These are phyloP conservation scores for Aspergillus kassunensis DNA, from an alignment of 495 filamentous ascomycete species.

Conservation along the genomic window DNA sequence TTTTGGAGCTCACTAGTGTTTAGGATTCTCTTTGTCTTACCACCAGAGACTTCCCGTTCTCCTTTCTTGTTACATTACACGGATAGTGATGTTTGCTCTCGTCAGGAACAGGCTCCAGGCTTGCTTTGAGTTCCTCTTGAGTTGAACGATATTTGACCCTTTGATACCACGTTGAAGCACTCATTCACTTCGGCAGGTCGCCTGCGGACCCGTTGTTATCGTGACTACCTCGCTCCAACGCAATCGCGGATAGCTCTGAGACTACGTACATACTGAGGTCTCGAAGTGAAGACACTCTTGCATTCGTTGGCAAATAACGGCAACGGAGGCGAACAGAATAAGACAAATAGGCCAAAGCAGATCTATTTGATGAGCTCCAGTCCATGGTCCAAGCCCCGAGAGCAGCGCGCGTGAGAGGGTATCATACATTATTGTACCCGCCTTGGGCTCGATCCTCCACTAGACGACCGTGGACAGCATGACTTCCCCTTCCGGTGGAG, in stretches of 20 bases:
- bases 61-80: conserved; percentile 1
- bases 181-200: too few species aligned
- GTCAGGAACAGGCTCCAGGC: background rate
- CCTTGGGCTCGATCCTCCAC: conserved; percentile 19
- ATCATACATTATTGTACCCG: conserved; percentile 13
- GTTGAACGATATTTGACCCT: background rate
- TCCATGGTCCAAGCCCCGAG: conserved; percentile 4
- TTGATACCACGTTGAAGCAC: too few species aligned
- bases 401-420: conserved; percentile 20
- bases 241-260: conserved; percentile 11
- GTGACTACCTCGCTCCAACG: conserved; percentile 8
- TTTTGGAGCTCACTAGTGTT: background rate
- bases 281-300: too few species aligned
- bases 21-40: background rate
- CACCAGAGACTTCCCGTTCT: background rate
- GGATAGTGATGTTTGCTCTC: conserved; percentile 10
- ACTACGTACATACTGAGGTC: background rate
- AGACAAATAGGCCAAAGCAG: background rate
- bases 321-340: background rate
- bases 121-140: background rate
- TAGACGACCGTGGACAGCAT: conserved; percentile 32
- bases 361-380: background rate
- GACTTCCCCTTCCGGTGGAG: conserved; percentile 47
- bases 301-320: background rate
- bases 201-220: too few species aligned